These are phyloP conservation scores for Ganoderma leucocontextum DNA, from an alignment of 1,284 basidiomycete species.

Conservation along the genomic window DNA sequence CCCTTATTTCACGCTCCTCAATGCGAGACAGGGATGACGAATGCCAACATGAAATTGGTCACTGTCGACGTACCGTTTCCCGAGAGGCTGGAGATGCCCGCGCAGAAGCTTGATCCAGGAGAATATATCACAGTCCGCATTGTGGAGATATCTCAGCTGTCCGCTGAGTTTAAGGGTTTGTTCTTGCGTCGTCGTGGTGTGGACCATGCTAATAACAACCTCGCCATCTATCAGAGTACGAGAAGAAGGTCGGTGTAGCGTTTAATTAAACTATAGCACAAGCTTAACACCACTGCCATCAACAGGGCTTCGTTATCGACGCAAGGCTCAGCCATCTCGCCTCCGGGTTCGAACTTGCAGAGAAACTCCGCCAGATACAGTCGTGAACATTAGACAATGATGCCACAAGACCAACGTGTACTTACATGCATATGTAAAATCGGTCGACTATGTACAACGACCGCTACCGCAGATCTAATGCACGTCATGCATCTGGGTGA, in stretches of 20 bases:
- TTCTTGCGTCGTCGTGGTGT: background rate
- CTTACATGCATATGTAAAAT: slow-evolving; percentile 1
- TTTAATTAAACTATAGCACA: slow-evolving; percentile 18
- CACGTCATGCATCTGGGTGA: background rate
- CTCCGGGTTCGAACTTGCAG: slow-evolving; percentile 69
- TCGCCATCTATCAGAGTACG: slow-evolving; percentile 60
- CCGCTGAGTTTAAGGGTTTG: slow-evolving; percentile 70
- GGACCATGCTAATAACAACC: background rate
- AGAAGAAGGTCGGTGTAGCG: slow-evolving; percentile 54
- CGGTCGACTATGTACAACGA: background rate
- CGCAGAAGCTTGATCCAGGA: slow-evolving; percentile 78
- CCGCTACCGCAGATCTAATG: background rate
- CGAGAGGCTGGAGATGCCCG: slow-evolving; percentile 65
- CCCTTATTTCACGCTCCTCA: background rate
- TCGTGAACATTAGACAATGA: background rate
- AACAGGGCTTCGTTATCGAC: slow-evolving; percentile 78
- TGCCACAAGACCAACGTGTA: background rate
- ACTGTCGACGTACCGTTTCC: slow-evolving; percentile 68
- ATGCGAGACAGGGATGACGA: slow-evolving; percentile 73
- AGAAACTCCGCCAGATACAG: slow-evolving; percentile 28
- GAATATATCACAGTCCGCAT: slow-evolving; percentile 83
- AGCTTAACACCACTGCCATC: slow-evolving; percentile 10
- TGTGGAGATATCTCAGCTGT: slow-evolving; percentile 72
- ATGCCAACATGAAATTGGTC: slow-evolving; percentile 83
- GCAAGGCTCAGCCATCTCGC: slow-evolving; percentile 81